Conservation (phyloP, 768 basidiomycete species). For the Kwoniella mangroviensis region DNA sequence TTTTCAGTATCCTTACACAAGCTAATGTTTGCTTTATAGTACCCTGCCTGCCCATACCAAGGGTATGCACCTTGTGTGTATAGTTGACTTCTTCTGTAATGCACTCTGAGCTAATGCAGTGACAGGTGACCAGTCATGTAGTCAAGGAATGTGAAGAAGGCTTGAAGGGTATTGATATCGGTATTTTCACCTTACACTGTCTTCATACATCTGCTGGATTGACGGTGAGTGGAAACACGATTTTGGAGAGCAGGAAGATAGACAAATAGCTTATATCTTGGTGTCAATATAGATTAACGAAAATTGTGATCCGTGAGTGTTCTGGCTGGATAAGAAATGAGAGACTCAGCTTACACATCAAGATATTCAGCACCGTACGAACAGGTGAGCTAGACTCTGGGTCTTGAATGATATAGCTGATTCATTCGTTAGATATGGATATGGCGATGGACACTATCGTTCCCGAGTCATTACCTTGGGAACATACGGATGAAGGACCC, state of each 20-base stretch:
- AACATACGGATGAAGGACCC: slow-evolving; percentile 87
- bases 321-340: slow-evolving; percentile 39
- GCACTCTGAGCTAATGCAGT: neutral
- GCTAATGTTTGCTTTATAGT: slow-evolving; percentile 24
- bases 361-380: slow-evolving; percentile 9
- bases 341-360: slow-evolving; percentile 24
- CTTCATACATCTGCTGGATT: slow-evolving; percentile 58
- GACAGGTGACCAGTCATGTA: slow-evolving; percentile 72
- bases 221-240: slow-evolving; percentile 69
- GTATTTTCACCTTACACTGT: slow-evolving; percentile 90
- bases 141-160: slow-evolving; percentile 70
- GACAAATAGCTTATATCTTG: neutral
- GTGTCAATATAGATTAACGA: slow-evolving; percentile 67
- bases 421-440: slow-evolving; percentile 74
- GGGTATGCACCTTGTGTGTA: slow-evolving; percentile 68
- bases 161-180: slow-evolving; percentile 72
- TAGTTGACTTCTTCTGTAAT: neutral
- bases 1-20: neutral
- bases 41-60: slow-evolving; percentile 53
- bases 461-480: slow-evolving; percentile 79
- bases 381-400: slow-evolving; percentile 7
- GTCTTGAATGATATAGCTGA: neutral
- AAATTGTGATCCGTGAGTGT: slow-evolving; percentile 74
- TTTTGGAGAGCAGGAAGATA: slow-evolving; percentile 65
- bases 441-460: slow-evolving; percentile 88